phyloP scores from a whole-genome alignment of 306 rosid genomes.

The Cicer arietinum region DNA sequence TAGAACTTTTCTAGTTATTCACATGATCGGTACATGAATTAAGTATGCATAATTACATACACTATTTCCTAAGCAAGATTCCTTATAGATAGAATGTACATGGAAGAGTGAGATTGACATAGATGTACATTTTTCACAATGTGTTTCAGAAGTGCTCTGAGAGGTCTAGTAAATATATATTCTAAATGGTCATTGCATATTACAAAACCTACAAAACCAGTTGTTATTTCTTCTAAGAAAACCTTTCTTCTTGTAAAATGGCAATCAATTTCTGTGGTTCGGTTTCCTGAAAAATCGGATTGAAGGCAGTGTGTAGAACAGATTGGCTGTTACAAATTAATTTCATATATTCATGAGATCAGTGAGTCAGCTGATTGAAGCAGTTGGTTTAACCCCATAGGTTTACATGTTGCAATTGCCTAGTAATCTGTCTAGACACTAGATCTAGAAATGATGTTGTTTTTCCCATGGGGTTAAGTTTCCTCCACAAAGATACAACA shows the following conservation, averaged over 20 bases:
- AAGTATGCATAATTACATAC: conserved; percentile 2
- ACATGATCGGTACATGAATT: neutral
- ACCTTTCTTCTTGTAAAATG: neutral
- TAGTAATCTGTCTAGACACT: neutral
- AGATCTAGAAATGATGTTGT: neutral
- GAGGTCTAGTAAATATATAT: neutral
- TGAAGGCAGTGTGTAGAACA: neutral
- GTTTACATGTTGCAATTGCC: neutral
- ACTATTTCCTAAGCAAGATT: neutral
- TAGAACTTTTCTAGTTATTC: neutral
- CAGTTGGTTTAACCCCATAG: neutral
- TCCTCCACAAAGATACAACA: neutral
- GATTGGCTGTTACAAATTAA: neutral
- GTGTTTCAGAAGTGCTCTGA: neutral
- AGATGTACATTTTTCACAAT: too few species aligned
- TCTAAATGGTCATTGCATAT: neutral
- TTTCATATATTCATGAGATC: conserved; percentile 1
- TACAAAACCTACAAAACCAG: neutral
- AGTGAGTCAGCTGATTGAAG: neutral
- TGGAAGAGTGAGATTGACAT: neutral
- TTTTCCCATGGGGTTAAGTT: neutral
- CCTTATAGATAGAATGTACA: conserved; percentile 2
- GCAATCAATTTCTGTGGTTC: neutral
- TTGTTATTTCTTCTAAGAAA: neutral
- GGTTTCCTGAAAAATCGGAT: neutral